Conservation (phyloP, 1,284 basidiomycete species). For the Sanghuangporus baumii region DNA sequence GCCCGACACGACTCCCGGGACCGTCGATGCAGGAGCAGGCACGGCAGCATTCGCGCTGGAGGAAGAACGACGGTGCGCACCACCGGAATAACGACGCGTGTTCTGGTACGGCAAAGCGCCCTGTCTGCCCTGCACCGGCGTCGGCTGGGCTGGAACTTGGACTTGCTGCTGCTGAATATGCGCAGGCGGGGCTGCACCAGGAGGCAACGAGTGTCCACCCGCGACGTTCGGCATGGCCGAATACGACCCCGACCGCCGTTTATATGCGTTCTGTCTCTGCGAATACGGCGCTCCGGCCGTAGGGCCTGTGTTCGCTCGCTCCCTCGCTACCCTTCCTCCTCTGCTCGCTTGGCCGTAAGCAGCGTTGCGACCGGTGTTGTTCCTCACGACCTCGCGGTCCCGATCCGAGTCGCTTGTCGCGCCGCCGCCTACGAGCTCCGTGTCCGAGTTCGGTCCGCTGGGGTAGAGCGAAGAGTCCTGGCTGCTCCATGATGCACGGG, state of each 20-base stretch:
- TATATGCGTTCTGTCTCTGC: not conserved
- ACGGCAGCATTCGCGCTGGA: not conserved
- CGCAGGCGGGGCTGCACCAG: slow-evolving; percentile 5
- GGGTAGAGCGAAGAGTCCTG: slow-evolving; percentile 7
- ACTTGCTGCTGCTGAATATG: not conserved
- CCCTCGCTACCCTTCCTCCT: not conserved
- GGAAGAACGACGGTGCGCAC: not conserved
- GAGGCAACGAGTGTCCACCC: not conserved
- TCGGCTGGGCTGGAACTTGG: not conserved
- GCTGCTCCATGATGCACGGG: slow-evolving; percentile 8
- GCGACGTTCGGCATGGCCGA: not conserved
- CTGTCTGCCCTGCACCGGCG: not conserved
- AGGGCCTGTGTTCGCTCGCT: not conserved
- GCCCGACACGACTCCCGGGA: not conserved
- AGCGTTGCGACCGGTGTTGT: not conserved
- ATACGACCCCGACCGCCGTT: not conserved
- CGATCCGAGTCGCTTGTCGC: not conserved
- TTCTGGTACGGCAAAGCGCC: not conserved
- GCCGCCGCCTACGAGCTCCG: not conserved
- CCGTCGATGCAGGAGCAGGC: not conserved
- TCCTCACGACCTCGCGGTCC: not conserved
- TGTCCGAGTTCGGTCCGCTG: not conserved
- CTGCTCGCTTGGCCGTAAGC: not conserved
- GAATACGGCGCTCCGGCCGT: not conserved
- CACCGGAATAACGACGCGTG: not conserved